A percentile compares a stretch with the other conserved stretches of the same genome.
phyloP scores from a whole-genome alignment of 345 rosid species.

The Eucalyptus viminalis region DNA sequence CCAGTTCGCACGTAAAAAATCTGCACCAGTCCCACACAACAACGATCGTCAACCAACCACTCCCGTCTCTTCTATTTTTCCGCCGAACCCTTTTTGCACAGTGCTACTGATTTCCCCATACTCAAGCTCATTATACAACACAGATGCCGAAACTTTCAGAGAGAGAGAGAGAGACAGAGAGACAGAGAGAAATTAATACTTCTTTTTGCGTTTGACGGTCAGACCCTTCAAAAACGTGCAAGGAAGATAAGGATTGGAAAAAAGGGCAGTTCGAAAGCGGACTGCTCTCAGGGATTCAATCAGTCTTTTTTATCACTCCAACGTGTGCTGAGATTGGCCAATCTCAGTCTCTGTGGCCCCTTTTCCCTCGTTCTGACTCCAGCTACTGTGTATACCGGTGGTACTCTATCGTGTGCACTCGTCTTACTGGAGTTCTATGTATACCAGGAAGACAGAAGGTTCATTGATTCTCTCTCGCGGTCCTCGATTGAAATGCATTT shows the following conservation, averaged over 20 bases:
- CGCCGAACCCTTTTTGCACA: not conserved
- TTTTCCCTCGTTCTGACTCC: not conserved
- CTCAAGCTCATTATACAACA: not conserved
- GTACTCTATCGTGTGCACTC: not conserved
- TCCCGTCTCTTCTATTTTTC: not conserved
- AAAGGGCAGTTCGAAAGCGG: not conserved
- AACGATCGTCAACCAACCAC: not conserved
- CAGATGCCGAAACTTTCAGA: not conserved
- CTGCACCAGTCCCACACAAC: not conserved
- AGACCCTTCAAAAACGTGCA: not conserved
- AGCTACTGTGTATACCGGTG: not conserved
- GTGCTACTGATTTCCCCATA: not conserved
- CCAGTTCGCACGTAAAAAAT: not conserved
- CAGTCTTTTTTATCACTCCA: not conserved
- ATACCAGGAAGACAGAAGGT: not conserved
- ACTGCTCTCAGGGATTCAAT: not conserved
- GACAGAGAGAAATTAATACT: not conserved
- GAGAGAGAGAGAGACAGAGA: not conserved
- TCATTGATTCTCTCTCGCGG: not conserved
- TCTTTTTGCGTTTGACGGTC: not conserved
- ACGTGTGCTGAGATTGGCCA: not conserved
- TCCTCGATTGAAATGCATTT: not conserved
- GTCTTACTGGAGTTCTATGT: not conserved
- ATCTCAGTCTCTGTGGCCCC: not conserved
- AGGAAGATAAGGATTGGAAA: not conserved